Evolutionary conservation across 1,284 basidiomycete species (phyloP), one percentile per base, ranked within the genome.

Genomic region (Stereum hirsutum): DNA sequence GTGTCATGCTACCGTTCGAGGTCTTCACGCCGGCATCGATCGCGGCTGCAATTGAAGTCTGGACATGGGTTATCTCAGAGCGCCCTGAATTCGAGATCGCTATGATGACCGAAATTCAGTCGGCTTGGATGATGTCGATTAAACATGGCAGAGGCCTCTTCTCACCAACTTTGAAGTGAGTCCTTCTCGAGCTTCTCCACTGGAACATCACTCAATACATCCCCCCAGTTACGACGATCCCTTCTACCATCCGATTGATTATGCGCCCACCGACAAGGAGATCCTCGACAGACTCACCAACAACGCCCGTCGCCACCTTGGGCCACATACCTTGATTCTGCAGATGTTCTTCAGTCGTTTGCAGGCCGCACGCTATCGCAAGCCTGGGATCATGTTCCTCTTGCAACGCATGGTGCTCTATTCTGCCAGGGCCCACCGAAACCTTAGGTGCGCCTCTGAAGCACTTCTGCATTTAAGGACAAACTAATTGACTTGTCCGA

Each of bases 1-100:
- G 99, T 21, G 93, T 99, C 6, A 75, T 76, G 21, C 64, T 99
- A 14, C 96, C 96, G 0, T 89, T 98, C 54, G 84, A 86, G 44
- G 81, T 90, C 3, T 92, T 93, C 52, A 92, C 89, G 0, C 91
- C 93, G 1, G 72, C 87, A 4, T 79, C 93, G 1, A 78, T 98
- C 46, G 75, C 86, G 7, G 79, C 88, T 1, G 94, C 91, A 1
- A 85, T 93, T 40, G 92, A 97, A 58, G 86, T 90, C 4, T 99
- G 96, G 96, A 91, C 89, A 2, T 98, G 94, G 95, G 72, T 98
- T 0, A 89, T 98, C 39, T 81, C 89, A 14, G 89, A 94, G 57
- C 80, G 89, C 44, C 85, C 90, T 1, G 75, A 80, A 44, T 69
- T 79, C 20, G 81, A 86, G 58, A 70, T 87, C 63, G 74, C 74